A percentile compares a stretch with the other conserved stretches of the same genome.
Conservation (phyloP, 148 eudicot species). For the Polygonum maritimum region DNA sequence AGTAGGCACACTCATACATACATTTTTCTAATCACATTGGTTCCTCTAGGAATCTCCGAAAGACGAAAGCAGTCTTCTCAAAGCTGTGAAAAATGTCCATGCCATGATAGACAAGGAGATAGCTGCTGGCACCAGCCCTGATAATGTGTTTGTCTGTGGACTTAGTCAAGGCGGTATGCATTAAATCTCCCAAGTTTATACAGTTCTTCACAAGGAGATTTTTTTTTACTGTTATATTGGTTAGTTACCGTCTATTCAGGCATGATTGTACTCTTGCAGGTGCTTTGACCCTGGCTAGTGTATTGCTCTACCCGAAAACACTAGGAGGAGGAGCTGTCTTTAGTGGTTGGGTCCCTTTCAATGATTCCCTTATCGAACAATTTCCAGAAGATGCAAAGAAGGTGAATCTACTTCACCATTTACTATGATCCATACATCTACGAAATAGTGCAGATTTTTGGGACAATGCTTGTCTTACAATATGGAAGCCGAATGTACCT, state of each 20-base stretch:
- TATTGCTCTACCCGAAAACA: slow-evolving; percentile 74
- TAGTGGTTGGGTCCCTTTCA: slow-evolving; percentile 98
- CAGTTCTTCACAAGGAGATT: neutral
- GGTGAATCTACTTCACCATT: slow-evolving; percentile 27
- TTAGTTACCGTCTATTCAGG: neutral
- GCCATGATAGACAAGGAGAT: slow-evolving; percentile 82
- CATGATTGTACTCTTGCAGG: slow-evolving; percentile 30
- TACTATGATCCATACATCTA: neutral
- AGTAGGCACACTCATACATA: neutral
- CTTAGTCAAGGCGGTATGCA: slow-evolving; percentile 97
- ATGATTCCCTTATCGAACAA: slow-evolving; percentile 46
- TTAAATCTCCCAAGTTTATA: neutral
- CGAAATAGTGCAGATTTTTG: too few relatives aligned
- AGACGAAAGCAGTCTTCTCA: slow-evolving; percentile 52
- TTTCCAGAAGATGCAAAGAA: slow-evolving; percentile 68
- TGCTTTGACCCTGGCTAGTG: slow-evolving; percentile 95
- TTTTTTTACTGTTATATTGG: too few relatives aligned
- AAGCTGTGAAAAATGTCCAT: slow-evolving; percentile 79
- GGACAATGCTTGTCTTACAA: too few relatives aligned
- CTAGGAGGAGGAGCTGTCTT: slow-evolving; percentile 94
- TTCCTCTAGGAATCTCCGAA: slow-evolving; percentile 68
- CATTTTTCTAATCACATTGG: too few relatives aligned
- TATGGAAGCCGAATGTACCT: too few relatives aligned
- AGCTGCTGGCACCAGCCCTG: slow-evolving; percentile 67
- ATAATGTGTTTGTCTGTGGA: slow-evolving; percentile 87